Evolutionary conservation across 768 basidiomycete species (phyloP).

Genomic region (Pholiota conissans): DNA sequence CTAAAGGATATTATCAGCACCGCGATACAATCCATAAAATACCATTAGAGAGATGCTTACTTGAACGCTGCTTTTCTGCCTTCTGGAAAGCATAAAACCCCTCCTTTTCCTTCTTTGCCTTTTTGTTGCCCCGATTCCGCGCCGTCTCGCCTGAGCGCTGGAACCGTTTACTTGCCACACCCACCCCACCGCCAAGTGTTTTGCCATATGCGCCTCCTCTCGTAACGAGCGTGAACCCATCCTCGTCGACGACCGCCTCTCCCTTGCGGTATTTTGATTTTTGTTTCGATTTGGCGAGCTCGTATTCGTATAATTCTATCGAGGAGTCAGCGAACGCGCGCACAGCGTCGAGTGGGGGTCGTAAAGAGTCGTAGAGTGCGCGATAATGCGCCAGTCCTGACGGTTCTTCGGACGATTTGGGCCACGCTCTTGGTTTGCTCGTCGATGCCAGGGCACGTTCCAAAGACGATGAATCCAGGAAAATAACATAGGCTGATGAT

Average conservation of each 20-base stretch:
- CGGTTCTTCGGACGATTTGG: constrained; percentile 54
- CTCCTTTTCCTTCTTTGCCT: constrained; percentile 37
- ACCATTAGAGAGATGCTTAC: constrained; percentile 43
- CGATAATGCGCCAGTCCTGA: constrained; percentile 74
- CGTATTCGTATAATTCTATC: constrained; percentile 77
- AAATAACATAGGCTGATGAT: constrained; percentile 67
- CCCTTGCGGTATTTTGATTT: constrained; percentile 74
- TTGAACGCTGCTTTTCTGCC: constrained; percentile 84
- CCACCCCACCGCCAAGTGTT: neutral
- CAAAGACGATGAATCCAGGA: constrained; percentile 72
- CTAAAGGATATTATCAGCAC: constrained; percentile 35
- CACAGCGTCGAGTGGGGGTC: constrained; percentile 74
- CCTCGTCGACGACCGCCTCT: constrained; percentile 89
- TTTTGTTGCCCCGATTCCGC: neutral
- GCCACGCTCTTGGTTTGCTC: constrained; percentile 64
- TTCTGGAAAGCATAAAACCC: constrained; percentile 82
- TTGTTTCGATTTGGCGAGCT: constrained; percentile 58
- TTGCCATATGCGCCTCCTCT: constrained; percentile 79
- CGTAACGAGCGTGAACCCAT: constrained; percentile 94
- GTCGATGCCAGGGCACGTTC: constrained; percentile 59
- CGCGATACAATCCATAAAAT: too few relatives aligned
- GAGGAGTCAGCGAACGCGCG: constrained; percentile 79
- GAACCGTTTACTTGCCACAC: neutral
- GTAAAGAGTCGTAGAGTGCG: constrained; percentile 59
- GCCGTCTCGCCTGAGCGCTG: neutral